Evolutionary conservation across 2,329 filamentous ascomycete genomes (phyloP).

Genomic region (Clarireedia paspali): DNA sequence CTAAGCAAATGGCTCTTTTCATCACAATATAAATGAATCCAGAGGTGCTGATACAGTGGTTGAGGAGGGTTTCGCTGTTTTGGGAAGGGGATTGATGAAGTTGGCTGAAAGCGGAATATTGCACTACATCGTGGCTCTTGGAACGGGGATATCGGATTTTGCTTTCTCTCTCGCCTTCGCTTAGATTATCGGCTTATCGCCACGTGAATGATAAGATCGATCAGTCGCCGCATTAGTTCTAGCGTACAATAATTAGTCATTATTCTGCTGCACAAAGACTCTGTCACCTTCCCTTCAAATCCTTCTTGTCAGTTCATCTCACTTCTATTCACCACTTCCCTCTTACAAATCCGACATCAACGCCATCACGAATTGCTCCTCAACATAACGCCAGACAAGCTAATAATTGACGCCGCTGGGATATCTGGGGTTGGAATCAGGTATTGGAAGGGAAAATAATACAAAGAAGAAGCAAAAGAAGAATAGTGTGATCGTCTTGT

Average conservation of each 20-base stretch:
- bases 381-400: not conserved
- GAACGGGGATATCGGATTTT: no score
- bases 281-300: slow-evolving; percentile 2
- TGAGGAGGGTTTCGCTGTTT: no score
- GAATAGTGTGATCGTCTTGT: slow-evolving; percentile 5
- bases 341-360: not conserved
- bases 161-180: no score
- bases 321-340: not conserved
- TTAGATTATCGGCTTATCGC: slow-evolving; percentile 1
- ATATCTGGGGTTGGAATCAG: not conserved
- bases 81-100: no score
- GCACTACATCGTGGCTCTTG: no score
- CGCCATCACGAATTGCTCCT: not conserved
- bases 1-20: no score
- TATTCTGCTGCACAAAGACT: not conserved
- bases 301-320: not conserved
- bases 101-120: no score
- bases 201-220: no score
- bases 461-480: slow-evolving; percentile 1
- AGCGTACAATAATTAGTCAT: not conserved
- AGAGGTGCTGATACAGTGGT: no score
- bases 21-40: no score
- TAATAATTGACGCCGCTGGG: not conserved
- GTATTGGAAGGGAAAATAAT: slow-evolving; percentile 6
- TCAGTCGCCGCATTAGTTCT: not conserved